Evolutionary conservation across 1,139 yeast genomes (phyloP), one percentile per base, ranked within the genome.

Genomic region (Candida dubliniensis): DNA sequence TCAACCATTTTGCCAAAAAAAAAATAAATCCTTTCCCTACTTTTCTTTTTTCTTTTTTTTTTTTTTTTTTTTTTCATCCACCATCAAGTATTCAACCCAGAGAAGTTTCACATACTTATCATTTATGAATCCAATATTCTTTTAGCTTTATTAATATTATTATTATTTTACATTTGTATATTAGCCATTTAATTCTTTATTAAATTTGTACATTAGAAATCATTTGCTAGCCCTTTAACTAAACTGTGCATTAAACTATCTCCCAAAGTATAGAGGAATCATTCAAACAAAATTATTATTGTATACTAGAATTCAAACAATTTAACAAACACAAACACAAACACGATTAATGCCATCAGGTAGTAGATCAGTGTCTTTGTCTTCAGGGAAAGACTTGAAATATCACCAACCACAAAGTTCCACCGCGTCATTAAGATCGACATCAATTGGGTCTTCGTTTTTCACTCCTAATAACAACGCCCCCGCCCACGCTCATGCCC

Each of bases 401-500:
- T 51, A 40, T 25, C 41, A 15, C 32, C 38, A 29, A 12, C 43
- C 24, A 53, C 52, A 41, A 36, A 44, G 40, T 30, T 43, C 36
- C 3, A 30, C 35, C 8, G 24, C 46, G n/a, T 43, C 40, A 1
- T 47, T 52, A 41, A 48, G 64, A 36, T 59, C 65, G 8, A 57
- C 61, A 10, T 60, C 65, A 12, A 55, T 59, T 32, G 63, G 67
- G 12, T 58, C 64, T 32, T 53, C 41, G 44, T 60, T 60, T 44
- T 64, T 64, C 37, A 30, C 15, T 7, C 32, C 31, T 14, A 18
- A 18, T 5, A 18, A 18, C 23, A 18, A n/a, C n/a, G n/a, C n/a
- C n/a, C n/a, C n/a, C n/a, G n/a, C n/a, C n/a, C n/a, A n/a, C n/a
- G n/a, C n/a, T n/a, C n/a, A n/a, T n/a, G n/a, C 23, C 5, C 23